Conservation (phyloP, 148 eudicot genomes). For the Diospyros kaki region DNA sequence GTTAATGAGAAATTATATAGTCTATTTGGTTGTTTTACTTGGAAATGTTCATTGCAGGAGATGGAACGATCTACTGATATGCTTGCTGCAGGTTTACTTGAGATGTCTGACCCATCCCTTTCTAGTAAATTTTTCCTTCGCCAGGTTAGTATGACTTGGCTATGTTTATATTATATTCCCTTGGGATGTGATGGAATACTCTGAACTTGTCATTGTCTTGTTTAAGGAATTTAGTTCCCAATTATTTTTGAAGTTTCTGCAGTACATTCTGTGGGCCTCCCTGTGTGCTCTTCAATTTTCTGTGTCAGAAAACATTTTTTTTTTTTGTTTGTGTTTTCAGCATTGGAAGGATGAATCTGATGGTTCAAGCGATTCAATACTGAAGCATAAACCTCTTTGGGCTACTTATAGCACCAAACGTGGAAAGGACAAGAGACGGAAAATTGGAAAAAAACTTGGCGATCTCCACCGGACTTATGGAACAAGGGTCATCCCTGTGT, state of each 20-base stretch:
- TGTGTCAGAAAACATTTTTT: neutral
- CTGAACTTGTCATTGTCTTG: neutral
- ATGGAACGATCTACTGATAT: slow-evolving; percentile 99
- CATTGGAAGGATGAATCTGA: slow-evolving; percentile 70
- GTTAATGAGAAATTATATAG: neutral
- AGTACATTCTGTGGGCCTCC: neutral
- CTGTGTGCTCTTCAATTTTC: neutral
- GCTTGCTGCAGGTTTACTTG: slow-evolving; percentile 96
- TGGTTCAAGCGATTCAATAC: slow-evolving; percentile 68
- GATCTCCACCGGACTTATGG: slow-evolving; percentile 82
- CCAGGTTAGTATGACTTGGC: slow-evolving; percentile 52
- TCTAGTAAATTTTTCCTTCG: slow-evolving; percentile 87
- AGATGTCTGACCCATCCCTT: slow-evolving; percentile 92
- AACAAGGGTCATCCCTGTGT: slow-evolving; percentile 97
- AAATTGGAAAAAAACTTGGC: slow-evolving; percentile 54
- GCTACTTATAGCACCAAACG: slow-evolving; percentile 46
- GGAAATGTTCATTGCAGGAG: slow-evolving; percentile 52
- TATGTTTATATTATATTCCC: neutral
- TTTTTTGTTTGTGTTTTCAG: slow-evolving; percentile 36
- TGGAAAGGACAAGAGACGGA: slow-evolving; percentile 55
- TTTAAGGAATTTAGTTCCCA: neutral
- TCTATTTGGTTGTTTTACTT: neutral
- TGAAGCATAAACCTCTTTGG: slow-evolving; percentile 97
- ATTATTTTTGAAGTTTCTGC: neutral
- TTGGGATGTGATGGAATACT: neutral